Evolutionary conservation across 345 rosid species (phyloP), one percentile per base, ranked within the genome.

Genomic region (Lenwebbia sp.): DNA sequence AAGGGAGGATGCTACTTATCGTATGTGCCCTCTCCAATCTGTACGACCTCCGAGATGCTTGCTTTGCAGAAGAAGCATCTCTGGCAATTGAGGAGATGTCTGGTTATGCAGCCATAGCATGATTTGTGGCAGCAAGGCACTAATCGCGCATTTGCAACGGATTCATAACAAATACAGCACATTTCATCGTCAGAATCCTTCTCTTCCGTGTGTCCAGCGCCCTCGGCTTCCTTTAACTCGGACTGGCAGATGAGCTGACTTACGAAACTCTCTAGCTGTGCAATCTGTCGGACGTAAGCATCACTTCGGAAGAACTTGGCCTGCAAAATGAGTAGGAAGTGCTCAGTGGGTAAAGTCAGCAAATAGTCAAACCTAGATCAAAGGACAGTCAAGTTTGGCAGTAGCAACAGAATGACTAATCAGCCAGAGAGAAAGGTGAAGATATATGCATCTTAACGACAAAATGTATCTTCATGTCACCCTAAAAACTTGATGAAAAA

Each of bases 31-130:
- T 86, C 88, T 51, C 83, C 85, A 37, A 88, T 86, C 89, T 89
- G 92, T 57, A 92, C 76, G 25, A 96, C 96, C 30, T 94, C 95
- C 54, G 83, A 56, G 70, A 97, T 96, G 0, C 96, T 92, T 40
- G 96, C 98, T 54, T 96, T 95, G 95, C 99, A 97, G 84, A 97
- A 96, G 93, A 96, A 97, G 88, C 99, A 97, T 91, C 99, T 92
- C 88, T 93, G 91, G 87, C 98, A 95, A 41, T 97, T 97, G 30
- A 95, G 91, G 86, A 94, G 98, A 91, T 97, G 99, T 83, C 99
- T 93, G n/a, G 93, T 93, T 89, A 96, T 96, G 95, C 99, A 97
- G 40, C 98, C 96, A 82, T 93, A 92, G 89, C 99, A 97, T 17
- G 99, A 97, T 44, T 87, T 91, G 86, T 97, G 99, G 19, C 93